These are phyloP conservation scores for Asterochloris sp. DNA, from an alignment of 139 green algal genomes.

Conservation along the genomic window DNA sequence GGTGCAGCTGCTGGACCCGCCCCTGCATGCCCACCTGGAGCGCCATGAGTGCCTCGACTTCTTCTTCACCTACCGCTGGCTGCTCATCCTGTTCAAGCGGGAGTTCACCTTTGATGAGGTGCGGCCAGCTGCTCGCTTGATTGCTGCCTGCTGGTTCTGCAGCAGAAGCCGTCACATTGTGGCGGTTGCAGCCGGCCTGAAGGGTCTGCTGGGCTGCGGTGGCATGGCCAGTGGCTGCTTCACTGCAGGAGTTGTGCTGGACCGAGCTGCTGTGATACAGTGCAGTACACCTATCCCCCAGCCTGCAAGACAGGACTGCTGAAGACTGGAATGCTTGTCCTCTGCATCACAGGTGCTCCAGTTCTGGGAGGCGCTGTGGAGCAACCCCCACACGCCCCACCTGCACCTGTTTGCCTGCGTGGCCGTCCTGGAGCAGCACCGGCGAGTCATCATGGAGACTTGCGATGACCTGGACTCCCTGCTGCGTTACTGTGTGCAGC, in stretches of 20 bases:
- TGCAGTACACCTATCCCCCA: too few species aligned
- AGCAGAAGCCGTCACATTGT: neutral
- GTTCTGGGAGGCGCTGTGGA: conserved; percentile 90
- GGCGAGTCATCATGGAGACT: conserved; percentile 53
- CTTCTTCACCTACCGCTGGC: conserved; percentile 92
- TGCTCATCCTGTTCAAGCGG: conserved; percentile 91
- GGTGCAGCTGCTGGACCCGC: conserved; percentile 76
- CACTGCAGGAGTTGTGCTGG: too few species aligned
- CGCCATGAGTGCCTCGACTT: conserved; percentile 66
- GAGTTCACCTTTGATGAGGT: conserved; percentile 80
- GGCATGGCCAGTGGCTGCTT: too few species aligned
- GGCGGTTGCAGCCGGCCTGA: neutral
- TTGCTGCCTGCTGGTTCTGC: neutral
- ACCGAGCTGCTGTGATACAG: too few species aligned
- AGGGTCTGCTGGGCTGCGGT: neutral
- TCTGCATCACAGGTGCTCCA: conserved; percentile 53
- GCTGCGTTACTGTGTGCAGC: conserved; percentile 64
- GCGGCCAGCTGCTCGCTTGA: neutral
- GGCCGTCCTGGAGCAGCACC: conserved; percentile 74
- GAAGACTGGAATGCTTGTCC: too few species aligned
- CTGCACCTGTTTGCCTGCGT: conserved; percentile 82
- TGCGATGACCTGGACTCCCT: conserved; percentile 73
- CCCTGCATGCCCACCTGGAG: conserved; percentile 68
- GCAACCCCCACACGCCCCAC: conserved; percentile 50
- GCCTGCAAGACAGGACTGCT: too few species aligned